Percentiles rank a stretch among this genome's conserved stretches.
These are phyloP conservation scores for Amanita inopinata DNA, from an alignment of 768 basidiomycete genomes.

Conservation along the genomic window DNA sequence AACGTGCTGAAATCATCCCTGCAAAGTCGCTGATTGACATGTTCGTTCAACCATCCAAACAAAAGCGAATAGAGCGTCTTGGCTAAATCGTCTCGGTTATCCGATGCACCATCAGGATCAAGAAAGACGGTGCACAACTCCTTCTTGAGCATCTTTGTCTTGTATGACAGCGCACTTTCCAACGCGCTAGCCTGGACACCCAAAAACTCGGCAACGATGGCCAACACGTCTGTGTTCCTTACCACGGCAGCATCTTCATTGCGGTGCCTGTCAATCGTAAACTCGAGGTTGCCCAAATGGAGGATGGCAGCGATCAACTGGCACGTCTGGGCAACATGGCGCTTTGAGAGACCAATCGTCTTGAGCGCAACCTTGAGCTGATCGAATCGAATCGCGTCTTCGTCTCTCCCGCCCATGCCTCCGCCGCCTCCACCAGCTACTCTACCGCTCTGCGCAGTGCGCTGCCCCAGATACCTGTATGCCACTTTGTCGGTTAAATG, in stretches of 20 bases:
- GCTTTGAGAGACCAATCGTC: conserved; percentile 85
- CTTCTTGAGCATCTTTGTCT: conserved; percentile 87
- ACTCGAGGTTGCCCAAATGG: conserved; percentile 93
- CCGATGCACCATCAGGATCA: conserved; percentile 86
- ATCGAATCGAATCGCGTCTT: conserved; percentile 84
- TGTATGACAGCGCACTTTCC: conserved; percentile 80
- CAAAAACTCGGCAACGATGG: conserved; percentile 82
- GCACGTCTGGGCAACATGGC: conserved; percentile 91
- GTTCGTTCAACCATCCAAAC: conserved; percentile 94
- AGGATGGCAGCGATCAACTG: conserved; percentile 93
- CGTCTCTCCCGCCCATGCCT: conserved; percentile 46
- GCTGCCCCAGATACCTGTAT: conserved; percentile 82
- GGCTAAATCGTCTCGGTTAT: conserved; percentile 90
- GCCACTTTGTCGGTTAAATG: conserved; percentile 71
- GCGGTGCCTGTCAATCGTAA: conserved; percentile 68
- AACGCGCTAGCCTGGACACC: conserved; percentile 68
- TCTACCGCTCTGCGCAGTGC: conserved; percentile 28
- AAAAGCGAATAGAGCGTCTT: conserved; percentile 89
- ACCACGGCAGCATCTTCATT: conserved; percentile 94
- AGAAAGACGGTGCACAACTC: conserved; percentile 97
- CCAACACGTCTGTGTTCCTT: conserved; percentile 73
- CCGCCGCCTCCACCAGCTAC: neutral
- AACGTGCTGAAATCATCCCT: conserved; percentile 88
- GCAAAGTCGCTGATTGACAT: conserved; percentile 92
- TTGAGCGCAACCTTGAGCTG: conserved; percentile 94